Base-by-base conservation (phyloP, 306 rosid species). In the Geum urbanum region DNA sequence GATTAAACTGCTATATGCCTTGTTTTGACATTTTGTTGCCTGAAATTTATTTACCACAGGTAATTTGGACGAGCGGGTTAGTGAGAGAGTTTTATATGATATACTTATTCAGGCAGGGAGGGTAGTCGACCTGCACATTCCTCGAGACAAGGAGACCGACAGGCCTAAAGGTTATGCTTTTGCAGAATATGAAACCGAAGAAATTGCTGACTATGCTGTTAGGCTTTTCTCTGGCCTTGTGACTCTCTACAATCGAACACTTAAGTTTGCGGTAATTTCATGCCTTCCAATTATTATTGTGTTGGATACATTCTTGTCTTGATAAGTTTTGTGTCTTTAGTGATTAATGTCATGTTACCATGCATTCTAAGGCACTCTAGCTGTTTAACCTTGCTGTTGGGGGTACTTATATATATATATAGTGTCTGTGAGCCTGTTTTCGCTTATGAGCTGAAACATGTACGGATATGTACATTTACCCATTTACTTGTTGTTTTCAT, bases 171-270 rank as follows among this genome's bases (percentile, higher is more conserved):
- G 96, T 47, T 94, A 10, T 81, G 98, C 96, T 49, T 94, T 94
- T 78, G 98, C 85, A 60, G 96, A 87, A 74, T 94, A 86, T 70
- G 98, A 94, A 88, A 79, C 87, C 10, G 91, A 72, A 73, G 98
- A 90, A 84, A 72, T 87, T 77, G 90, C 96, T 43, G 88, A 83
- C 16, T 94, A 94, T 86, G 98, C 98, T 50, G 87, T 94, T 67
- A 77, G 68, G 81, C 98, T 90, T 80, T 94, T 94, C 87, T 85
- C 98, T 7, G 96, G 96, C 70, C 92, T 94, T 7, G 91, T 94
- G 73, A 81, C 90, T 72, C 90, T 94, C 53, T 84, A 84, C 72
- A 90, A 83, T 58, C 84, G 97, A 35, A 86, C 96, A 8, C 85
- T 94, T 66, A 94, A 86, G 85, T 90, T 94, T 84, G 95, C 89